Conservation (phyloP, 208 protist genomes). For the Naegleria lovaniensis region DNA sequence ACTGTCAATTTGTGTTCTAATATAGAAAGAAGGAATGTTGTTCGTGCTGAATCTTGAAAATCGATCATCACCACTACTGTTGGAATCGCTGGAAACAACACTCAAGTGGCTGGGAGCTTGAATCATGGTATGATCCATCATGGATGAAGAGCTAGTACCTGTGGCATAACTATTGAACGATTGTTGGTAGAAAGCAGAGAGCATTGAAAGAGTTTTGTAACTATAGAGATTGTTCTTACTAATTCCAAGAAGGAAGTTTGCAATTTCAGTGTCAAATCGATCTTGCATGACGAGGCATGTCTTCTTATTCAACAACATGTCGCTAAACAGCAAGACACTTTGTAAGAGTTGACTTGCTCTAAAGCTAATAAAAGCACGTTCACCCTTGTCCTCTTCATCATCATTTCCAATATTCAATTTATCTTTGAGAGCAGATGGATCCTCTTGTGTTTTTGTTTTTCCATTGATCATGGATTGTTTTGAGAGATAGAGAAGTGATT, state of each 20-base stretch:
- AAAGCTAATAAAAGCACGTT: background rate
- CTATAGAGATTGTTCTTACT: background rate
- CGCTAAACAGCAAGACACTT: background rate
- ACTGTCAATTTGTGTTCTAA: background rate
- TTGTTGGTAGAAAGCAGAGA: background rate
- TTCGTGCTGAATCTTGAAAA: background rate
- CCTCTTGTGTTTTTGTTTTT: background rate
- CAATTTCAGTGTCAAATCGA: slow-evolving; percentile 3
- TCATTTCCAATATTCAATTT: background rate
- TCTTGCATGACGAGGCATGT: slow-evolving; percentile 12
- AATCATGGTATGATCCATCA: background rate
- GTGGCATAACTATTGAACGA: background rate
- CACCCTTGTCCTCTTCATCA: background rate
- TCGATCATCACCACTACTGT: background rate
- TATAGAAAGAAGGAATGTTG: background rate
- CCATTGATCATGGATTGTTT: background rate
- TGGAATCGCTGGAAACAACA: background rate
- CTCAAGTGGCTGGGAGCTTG: background rate
- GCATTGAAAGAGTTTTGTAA: background rate
- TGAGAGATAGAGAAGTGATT: background rate
- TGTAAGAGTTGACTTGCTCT: slow-evolving; percentile 21
- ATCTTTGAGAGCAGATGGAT: background rate
- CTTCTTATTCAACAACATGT: background rate
- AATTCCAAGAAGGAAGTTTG: background rate
- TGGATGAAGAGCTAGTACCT: too few species aligned